These are phyloP conservation scores for Raphanus raphanistrum DNA, from an alignment of 345 rosid species.

Conservation along the genomic window DNA sequence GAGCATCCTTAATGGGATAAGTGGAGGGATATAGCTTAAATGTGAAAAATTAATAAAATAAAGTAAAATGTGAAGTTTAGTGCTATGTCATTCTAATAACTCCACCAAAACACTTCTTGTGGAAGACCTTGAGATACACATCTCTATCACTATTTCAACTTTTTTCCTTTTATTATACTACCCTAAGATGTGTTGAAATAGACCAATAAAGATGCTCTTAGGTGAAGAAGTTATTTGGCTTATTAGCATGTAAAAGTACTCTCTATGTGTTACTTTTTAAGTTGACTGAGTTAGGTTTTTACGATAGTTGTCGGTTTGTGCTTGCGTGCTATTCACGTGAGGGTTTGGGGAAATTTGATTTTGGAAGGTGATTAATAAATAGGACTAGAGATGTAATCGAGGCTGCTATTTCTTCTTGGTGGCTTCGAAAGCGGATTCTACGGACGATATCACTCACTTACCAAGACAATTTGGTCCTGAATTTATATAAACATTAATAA, in stretches of 20 bases:
- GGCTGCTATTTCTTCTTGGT: slow-evolving; percentile 38
- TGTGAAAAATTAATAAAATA: too few species aligned
- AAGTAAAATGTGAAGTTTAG: too few species aligned
- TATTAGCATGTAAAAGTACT: neutral
- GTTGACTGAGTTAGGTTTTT: slow-evolving; percentile 4
- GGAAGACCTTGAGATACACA: too few species aligned
- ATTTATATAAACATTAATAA: neutral
- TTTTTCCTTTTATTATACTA: too few species aligned
- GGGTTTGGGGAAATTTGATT: neutral
- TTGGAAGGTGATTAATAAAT: neutral
- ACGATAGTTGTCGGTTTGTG: slow-evolving; percentile 4
- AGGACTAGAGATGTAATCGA: slow-evolving; percentile 31
- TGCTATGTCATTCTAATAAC: too few species aligned
- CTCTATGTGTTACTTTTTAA: neutral
- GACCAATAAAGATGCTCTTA: too few species aligned
- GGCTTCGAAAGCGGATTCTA: slow-evolving; percentile 33
- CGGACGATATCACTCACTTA: slow-evolving; percentile 8
- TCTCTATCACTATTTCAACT: too few species aligned
- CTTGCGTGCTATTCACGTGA: slow-evolving; percentile 9
- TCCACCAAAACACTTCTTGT: too few species aligned
- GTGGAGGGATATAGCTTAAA: too few species aligned
- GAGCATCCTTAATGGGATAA: too few species aligned
- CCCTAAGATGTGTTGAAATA: too few species aligned
- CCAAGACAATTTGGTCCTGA: slow-evolving; percentile 3
- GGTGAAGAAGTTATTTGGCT: neutral